Conservation (phyloP, 345 rosid species). For the Linum tenue region DNA sequence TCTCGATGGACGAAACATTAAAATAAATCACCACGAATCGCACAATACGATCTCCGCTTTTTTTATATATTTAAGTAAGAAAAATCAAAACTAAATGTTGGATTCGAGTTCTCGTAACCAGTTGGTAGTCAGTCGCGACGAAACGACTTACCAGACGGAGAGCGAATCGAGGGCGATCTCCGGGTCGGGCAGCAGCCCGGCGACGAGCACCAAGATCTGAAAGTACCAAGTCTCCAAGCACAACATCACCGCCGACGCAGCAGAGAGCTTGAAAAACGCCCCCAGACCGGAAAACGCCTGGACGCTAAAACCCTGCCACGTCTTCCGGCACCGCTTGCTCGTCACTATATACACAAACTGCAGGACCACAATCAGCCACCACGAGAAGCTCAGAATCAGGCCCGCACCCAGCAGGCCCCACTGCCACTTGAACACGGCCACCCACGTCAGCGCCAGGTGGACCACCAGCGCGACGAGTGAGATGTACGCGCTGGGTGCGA, state of each 20-base stretch:
- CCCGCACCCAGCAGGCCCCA: slow-evolving; percentile 45
- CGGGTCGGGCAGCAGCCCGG: slow-evolving; percentile 64
- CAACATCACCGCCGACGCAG: slow-evolving; percentile 80
- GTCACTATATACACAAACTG: slow-evolving; percentile 42
- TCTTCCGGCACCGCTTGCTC: slow-evolving; percentile 38
- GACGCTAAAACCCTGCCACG: slow-evolving; percentile 58
- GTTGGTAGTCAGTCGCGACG: too few species aligned
- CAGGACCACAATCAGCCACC: slow-evolving; percentile 74
- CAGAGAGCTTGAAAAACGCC: slow-evolving; percentile 59
- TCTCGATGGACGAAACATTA: too few species aligned
- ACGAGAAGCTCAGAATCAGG: slow-evolving; percentile 57
- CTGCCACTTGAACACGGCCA: slow-evolving; percentile 10
- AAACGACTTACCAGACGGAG: slow-evolving; percentile 51
- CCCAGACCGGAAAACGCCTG: slow-evolving; percentile 60
- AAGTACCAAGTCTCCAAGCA: slow-evolving; percentile 88
- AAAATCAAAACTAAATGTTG: too few species aligned
- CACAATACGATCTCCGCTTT: too few species aligned
- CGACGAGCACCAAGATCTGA: slow-evolving; percentile 60
- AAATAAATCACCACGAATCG: too few species aligned
- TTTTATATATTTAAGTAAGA: too few species aligned
- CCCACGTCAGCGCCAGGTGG: slow-evolving; percentile 14
- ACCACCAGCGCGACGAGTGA: slow-evolving; percentile 5
- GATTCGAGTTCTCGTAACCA: too few species aligned
- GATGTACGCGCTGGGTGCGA: slow-evolving; percentile 20
- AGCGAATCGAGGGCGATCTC: slow-evolving; percentile 64